Conservation (phyloP, 169 alveolate genomes). For the Pseudocohnilembus persalinus region DNA sequence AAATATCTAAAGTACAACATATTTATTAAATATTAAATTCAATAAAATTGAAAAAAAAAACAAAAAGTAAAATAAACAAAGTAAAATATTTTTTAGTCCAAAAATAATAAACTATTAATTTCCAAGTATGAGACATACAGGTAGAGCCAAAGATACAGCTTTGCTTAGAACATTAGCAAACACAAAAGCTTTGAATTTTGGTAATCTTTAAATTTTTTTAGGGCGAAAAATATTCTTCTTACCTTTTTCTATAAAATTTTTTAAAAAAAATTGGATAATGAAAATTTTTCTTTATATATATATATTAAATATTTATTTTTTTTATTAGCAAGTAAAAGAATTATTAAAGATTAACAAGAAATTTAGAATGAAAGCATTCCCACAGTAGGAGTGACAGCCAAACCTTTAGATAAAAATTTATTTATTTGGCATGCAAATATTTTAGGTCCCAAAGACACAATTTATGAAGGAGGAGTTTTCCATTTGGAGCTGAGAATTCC, state of each 20-base stretch:
- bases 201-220: neutral
- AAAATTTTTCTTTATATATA: too few relatives aligned
- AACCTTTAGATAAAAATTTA: conserved; percentile 57
- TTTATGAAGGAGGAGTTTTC: conserved; percentile 73
- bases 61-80: too few relatives aligned
- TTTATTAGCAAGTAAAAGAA: conserved; percentile 68
- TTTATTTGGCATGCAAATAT: conserved; percentile 69
- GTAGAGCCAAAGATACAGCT: conserved; percentile 56
- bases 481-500: conserved; percentile 59
- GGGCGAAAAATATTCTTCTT: too few relatives aligned
- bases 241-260: too few relatives aligned
- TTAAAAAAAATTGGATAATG: too few relatives aligned
- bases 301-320: too few relatives aligned
- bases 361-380: conserved; percentile 55
- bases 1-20: too few relatives aligned
- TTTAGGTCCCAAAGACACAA: conserved; percentile 73
- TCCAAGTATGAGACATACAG: conserved; percentile 19
- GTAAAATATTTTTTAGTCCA: too few relatives aligned
- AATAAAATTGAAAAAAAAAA: too few relatives aligned
- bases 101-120: neutral
- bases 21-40: too few relatives aligned
- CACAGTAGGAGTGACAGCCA: conserved; percentile 68
- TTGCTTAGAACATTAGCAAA: conserved; percentile 53
- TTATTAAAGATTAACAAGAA: conserved; percentile 68
- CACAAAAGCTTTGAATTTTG: conserved; percentile 50